Evolutionary conservation across 805 yeast genomes (phyloP).

Genomic region (Ogataea glucozyma): DNA sequence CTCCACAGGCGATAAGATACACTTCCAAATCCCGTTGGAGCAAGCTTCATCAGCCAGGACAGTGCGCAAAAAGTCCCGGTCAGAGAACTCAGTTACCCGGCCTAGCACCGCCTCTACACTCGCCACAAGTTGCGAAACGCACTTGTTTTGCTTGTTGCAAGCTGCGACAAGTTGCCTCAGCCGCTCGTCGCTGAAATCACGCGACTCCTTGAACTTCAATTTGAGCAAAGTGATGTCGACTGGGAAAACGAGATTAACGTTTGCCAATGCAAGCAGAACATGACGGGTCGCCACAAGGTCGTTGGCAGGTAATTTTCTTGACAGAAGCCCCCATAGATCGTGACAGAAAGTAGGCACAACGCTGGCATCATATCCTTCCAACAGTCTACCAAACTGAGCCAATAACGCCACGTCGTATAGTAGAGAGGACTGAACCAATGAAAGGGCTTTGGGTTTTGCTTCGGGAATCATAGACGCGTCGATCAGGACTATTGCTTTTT

Average conservation of each 20-base stretch:
- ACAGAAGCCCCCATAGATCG: constrained; percentile 30
- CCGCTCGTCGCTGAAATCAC: constrained; percentile 16
- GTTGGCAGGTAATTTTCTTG: constrained; percentile 22
- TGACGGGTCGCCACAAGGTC: constrained; percentile 19
- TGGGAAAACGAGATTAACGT: constrained; percentile 21
- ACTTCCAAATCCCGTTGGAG: constrained; percentile 70
- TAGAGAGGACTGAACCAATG: constrained; percentile 23
- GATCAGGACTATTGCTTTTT: constrained; percentile 37
- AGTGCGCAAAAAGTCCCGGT: constrained; percentile 25
- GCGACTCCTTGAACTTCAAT: constrained; percentile 14
- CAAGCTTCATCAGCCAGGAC: constrained; percentile 45
- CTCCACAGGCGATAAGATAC: constrained; percentile 63
- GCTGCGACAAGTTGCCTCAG: constrained; percentile 25
- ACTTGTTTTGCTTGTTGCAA: constrained; percentile 32
- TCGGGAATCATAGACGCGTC: constrained; percentile 23
- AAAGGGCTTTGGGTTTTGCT: constrained; percentile 20
- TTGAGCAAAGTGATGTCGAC: constrained; percentile 29
- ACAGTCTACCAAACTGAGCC: constrained; percentile 26
- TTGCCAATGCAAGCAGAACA: constrained; percentile 21
- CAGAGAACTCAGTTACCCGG: constrained; percentile 29
- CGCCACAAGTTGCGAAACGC: constrained; percentile 18
- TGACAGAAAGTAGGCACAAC: constrained; percentile 22
- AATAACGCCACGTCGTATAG: constrained; percentile 28
- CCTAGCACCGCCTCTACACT: constrained; percentile 27
- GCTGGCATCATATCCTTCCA: constrained; percentile 17